These are phyloP conservation scores for Solanum neorickii DNA, from an alignment of 257 asterid species.

Conservation along the genomic window DNA sequence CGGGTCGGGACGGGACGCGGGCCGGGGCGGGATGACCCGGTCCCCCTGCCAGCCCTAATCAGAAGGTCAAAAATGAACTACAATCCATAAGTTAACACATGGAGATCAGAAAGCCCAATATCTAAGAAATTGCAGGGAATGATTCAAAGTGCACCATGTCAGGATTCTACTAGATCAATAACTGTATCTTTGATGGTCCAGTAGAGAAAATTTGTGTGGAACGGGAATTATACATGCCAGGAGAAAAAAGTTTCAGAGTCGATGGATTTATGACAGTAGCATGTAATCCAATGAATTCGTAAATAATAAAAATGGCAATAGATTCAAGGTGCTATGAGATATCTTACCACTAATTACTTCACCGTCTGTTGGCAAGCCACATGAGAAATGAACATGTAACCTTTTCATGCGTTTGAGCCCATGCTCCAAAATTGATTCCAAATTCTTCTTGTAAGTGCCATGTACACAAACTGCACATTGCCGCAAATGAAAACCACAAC, in stretches of 20 bases:
- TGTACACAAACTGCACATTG: conserved; percentile 73
- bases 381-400: conserved; percentile 84
- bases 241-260: not conserved
- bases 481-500: not conserved
- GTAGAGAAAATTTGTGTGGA: not conserved
- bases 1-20: too few species aligned
- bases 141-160: not conserved
- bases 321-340: not conserved
- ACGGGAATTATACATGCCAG: not conserved
- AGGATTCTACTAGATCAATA: not conserved
- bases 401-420: conserved; percentile 94
- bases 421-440: conserved; percentile 62
- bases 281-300: not conserved
- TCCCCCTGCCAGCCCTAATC: too few species aligned
- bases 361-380: conserved; percentile 84
- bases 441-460: conserved; percentile 70
- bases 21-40: too few species aligned
- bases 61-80: not conserved
- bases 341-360: conserved; percentile 81
- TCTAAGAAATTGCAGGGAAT: not conserved
- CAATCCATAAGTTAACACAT: not conserved
- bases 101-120: not conserved
- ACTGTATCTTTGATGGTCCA: not conserved
- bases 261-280: not conserved
- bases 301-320: not conserved